Evolutionary conservation across 495 filamentous ascomycete species (phyloP).

Genomic region (Cetradonia linearis): DNA sequence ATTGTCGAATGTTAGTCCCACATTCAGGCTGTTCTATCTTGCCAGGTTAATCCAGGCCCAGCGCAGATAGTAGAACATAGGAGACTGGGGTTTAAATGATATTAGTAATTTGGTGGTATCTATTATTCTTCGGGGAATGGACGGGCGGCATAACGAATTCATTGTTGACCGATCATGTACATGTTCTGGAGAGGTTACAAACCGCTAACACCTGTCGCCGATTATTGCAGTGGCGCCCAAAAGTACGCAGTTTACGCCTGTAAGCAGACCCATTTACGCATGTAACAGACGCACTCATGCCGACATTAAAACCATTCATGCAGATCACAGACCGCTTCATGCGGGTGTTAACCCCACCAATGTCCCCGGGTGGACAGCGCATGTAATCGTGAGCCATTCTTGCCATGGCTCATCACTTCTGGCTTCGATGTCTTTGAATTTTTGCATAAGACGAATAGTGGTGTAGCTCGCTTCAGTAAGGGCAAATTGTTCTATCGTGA

Average conservation of each 20-base stretch:
- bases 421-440: constrained; percentile 45
- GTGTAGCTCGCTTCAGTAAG: constrained; percentile 74
- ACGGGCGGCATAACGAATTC: neutral
- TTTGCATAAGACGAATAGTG: constrained; percentile 60
- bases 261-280: neutral
- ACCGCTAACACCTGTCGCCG: neutral
- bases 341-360: constrained; percentile 20
- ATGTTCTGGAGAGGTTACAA: neutral
- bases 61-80: neutral
- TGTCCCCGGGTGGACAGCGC: constrained; percentile 12
- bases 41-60: neutral
- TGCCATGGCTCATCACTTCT: constrained; percentile 15
- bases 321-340: neutral
- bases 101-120: neutral
- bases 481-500: constrained; percentile 51
- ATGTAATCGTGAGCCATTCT: constrained; percentile 19
- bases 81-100: neutral
- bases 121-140: neutral
- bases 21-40: no score
- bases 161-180: neutral
- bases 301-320: no score
- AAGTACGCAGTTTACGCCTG: neutral
- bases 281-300: neutral
- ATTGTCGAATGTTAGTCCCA: no score
- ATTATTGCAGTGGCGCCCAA: neutral